These are phyloP conservation scores for Yamadazyma kanchanaburiensis DNA, from an alignment of 1,139 yeast species.

Conservation along the genomic window DNA sequence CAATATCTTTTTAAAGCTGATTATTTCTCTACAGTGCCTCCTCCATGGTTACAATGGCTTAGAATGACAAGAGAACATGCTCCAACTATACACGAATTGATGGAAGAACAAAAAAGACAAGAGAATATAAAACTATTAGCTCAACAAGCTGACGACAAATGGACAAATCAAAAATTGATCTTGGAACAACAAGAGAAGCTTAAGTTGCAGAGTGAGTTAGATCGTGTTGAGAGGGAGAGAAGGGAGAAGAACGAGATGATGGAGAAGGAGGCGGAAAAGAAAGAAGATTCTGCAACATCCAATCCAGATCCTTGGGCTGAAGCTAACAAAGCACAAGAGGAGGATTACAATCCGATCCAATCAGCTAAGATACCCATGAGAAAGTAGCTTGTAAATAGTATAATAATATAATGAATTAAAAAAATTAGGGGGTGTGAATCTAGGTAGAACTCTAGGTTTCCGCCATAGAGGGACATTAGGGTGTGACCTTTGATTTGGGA, in stretches of 20 bases:
- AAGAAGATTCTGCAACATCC: not conserved
- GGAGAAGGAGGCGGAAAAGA: conserved; percentile 3
- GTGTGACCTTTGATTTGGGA: too few species aligned
- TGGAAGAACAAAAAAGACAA: conserved; percentile 56
- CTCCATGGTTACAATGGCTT: conserved; percentile 85
- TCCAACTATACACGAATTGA: conserved; percentile 63
- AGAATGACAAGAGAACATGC: conserved; percentile 56
- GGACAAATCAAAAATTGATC: conserved; percentile 43
- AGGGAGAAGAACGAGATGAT: conserved; percentile 9
- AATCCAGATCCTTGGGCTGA: conserved; percentile 33
- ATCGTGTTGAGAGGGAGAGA: conserved; percentile 23
- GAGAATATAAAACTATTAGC: conserved; percentile 54
- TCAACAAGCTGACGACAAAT: conserved; percentile 55
- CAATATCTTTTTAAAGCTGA: conserved; percentile 44
- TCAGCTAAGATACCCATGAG: conserved; percentile 19
- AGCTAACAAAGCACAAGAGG: conserved; percentile 25
- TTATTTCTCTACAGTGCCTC: conserved; percentile 50
- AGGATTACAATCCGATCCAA: conserved; percentile 30
- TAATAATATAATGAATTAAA: not conserved
- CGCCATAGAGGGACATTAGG: too few species aligned
- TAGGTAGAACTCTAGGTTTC: too few species aligned
- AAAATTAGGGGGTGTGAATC: not conserved
- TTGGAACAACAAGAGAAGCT: conserved; percentile 30
- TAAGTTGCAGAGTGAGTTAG: conserved; percentile 34
- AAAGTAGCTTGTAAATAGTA: conserved; percentile 4